Evolutionary conservation across 495 filamentous ascomycete genomes (phyloP).

Genomic region (Schizothecium vesticola): DNA sequence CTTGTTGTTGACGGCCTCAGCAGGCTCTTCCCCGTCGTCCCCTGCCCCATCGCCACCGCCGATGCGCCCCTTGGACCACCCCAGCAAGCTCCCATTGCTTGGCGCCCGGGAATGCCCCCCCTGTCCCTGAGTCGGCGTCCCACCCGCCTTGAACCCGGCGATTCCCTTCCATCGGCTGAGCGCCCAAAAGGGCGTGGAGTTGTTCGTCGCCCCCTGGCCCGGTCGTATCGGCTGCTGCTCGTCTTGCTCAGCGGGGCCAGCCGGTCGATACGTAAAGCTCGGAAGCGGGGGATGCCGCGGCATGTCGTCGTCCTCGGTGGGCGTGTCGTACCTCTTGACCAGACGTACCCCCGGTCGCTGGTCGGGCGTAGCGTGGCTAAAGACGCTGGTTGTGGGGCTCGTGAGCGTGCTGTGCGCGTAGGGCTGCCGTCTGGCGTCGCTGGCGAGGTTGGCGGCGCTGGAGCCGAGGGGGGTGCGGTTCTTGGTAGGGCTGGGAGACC

Average conservation of each 20-base stretch:
- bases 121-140: neutral
- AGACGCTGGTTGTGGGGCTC: constrained; percentile 27
- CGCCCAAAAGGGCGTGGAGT: constrained; percentile 38
- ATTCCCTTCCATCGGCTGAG: constrained; percentile 40
- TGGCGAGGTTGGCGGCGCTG: constrained; percentile 34
- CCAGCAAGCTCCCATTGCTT: constrained; percentile 10
- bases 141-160: constrained; percentile 22
- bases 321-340: neutral
- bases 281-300: constrained; percentile 16
- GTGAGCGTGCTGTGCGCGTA: constrained; percentile 27
- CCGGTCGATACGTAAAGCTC: neutral
- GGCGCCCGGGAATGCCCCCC: constrained; percentile 9
- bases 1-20: neutral
- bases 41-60: neutral
- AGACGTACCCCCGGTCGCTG: constrained; percentile 3
- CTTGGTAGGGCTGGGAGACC: constrained; percentile 48
- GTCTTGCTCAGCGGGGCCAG: neutral
- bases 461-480: constrained; percentile 28
- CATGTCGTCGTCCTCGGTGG: constrained; percentile 12
- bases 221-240: neutral
- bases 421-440: constrained; percentile 37
- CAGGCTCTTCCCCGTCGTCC: neutral
- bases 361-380: constrained; percentile 16
- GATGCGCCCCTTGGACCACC: neutral
- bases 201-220: constrained; percentile 26